These are phyloP conservation scores for Pugionium dolabratum DNA, from an alignment of 345 rosid species.

Conservation along the genomic window DNA sequence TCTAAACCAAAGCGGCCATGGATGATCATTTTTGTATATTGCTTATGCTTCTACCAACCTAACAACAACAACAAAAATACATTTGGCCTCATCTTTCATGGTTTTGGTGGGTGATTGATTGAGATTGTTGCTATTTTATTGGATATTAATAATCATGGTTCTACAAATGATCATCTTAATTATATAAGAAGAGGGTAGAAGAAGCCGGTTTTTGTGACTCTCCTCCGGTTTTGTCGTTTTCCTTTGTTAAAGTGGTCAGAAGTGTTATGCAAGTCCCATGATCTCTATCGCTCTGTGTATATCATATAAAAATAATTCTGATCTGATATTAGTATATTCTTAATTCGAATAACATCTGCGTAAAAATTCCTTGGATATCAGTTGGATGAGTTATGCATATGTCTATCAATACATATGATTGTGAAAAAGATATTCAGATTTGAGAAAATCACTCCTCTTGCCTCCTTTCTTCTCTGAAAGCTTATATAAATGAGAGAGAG, in stretches of 20 bases:
- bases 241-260: constrained; percentile 13
- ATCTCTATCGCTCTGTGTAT: neutral
- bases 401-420: neutral
- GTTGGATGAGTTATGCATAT: constrained; percentile 12
- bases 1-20: constrained; percentile 39
- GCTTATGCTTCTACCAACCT: constrained; percentile 39
- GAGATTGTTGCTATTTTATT: constrained; percentile 8
- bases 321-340: neutral
- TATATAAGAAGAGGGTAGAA: constrained; percentile 29
- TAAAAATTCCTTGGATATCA: neutral
- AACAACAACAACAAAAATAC: neutral
- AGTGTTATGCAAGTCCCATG: constrained; percentile 10
- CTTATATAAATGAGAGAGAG: constrained; percentile 7
- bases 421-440: constrained; percentile 8
- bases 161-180: constrained; percentile 10
- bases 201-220: constrained; percentile 40
- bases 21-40: constrained; percentile 42
- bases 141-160: constrained; percentile 27
- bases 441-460: neutral
- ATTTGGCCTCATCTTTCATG: constrained; percentile 34
- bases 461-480: constrained; percentile 4
- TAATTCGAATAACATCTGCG: neutral
- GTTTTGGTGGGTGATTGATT: constrained; percentile 32
- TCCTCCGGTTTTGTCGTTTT: constrained; percentile 26
- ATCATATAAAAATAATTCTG: constrained; percentile 1